A percentile compares a stretch with the other conserved stretches of the same genome.
phyloP scores from a whole-genome alignment of 2,329 filamentous ascomycete genomes.

The Tolypocladium ovalisporum region DNA sequence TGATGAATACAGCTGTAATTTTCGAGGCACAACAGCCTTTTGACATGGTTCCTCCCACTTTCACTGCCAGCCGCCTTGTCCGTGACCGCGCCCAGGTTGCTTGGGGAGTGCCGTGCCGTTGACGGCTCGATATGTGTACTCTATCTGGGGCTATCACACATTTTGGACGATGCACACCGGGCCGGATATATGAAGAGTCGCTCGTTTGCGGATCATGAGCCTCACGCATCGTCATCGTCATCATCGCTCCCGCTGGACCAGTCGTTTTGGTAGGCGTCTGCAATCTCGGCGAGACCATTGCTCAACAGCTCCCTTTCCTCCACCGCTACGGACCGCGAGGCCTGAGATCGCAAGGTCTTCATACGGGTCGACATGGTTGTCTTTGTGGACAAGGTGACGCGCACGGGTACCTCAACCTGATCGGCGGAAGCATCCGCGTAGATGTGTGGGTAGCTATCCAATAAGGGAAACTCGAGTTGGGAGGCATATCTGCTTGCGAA shows the following conservation, averaged over 20 bases:
- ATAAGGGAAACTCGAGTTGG: conserved; percentile 39
- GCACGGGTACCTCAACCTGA: conserved; percentile 26
- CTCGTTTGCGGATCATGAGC: not conserved
- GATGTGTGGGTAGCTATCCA: conserved; percentile 76
- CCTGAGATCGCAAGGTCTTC: conserved; percentile 52
- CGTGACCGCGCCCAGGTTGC: not conserved
- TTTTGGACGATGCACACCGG: not conserved
- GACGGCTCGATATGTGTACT: not conserved
- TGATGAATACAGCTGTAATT: conserved; percentile 18
- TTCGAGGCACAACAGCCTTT: not conserved
- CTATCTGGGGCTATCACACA: not conserved
- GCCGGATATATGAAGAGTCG: not conserved
- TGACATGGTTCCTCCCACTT: not conserved
- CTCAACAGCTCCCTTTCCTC: conserved; percentile 78
- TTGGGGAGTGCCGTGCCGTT: not conserved
- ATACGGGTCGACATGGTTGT: conserved; percentile 61
- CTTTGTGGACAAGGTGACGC: conserved; percentile 60
- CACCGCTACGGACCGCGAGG: conserved; percentile 50
- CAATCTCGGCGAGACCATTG: conserved; percentile 71
- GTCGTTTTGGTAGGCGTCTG: conserved; percentile 80
- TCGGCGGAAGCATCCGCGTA: conserved; percentile 37
- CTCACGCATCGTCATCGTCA: conserved; percentile 47
- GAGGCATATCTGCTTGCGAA: conserved; percentile 2
- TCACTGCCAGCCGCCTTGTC: not conserved
- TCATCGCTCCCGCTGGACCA: conserved; percentile 71